phyloP scores from a whole-genome alignment of 176 grass and related monocot genomes.

The Raddia guianensis region DNA sequence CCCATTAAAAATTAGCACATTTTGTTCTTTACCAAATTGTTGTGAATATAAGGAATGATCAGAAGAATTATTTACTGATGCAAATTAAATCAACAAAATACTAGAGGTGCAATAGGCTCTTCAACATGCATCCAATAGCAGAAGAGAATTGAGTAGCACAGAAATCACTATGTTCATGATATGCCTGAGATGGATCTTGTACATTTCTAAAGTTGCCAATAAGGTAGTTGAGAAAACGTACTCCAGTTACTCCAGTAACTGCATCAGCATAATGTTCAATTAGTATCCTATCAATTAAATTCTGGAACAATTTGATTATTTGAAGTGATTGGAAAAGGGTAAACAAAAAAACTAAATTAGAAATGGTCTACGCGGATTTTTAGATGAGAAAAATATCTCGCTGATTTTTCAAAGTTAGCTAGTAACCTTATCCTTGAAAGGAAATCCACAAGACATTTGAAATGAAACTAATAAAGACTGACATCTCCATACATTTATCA shows the following conservation, averaged over 20 bases:
- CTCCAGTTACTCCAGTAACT: neutral
- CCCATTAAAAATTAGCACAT: neutral
- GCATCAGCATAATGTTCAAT: neutral
- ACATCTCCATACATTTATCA: neutral
- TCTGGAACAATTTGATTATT: neutral
- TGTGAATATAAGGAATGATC: neutral
- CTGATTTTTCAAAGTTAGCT: neutral
- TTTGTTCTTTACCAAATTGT: constrained; percentile 11
- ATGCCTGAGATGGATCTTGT: constrained; percentile 10
- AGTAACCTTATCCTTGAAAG: neutral
- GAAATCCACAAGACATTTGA: neutral
- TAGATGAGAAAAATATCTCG: neutral
- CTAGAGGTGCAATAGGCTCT: neutral
- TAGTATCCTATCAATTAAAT: neutral
- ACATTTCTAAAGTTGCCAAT: neutral
- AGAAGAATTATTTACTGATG: constrained; percentile 15
- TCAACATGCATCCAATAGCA: constrained; percentile 12
- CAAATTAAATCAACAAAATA: neutral
- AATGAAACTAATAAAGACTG: neutral
- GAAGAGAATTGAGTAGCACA: neutral
- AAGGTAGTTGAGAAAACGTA: constrained; percentile 14
- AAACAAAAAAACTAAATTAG: neutral
- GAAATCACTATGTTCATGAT: neutral
- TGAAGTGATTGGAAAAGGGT: neutral
- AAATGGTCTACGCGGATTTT: neutral